A percentile compares a stretch with the other conserved stretches of the same genome.
These are phyloP conservation scores for Pisolithus albus DNA, from an alignment of 768 basidiomycete genomes.

Conservation along the genomic window DNA sequence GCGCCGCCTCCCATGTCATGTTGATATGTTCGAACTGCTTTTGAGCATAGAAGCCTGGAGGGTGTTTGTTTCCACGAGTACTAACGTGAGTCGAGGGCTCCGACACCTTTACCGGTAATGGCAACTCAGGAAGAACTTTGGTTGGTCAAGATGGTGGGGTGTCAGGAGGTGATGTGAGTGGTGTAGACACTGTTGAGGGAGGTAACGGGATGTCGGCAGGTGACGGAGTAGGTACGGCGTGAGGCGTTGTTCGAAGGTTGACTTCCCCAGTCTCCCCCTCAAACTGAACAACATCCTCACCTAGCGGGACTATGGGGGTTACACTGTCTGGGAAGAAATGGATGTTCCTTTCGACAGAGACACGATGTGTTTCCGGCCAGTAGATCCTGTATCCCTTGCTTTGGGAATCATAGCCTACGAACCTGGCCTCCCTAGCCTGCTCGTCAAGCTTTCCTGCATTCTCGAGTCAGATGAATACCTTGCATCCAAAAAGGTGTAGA, in stretches of 20 bases:
- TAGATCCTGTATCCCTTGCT: slow-evolving; percentile 14
- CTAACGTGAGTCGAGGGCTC: too few relatives aligned
- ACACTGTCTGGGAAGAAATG: slow-evolving; percentile 3
- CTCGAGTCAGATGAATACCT: not conserved
- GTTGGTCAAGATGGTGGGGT: too few relatives aligned
- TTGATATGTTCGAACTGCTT: too few relatives aligned
- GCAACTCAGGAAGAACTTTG: too few relatives aligned
- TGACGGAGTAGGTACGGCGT: not conserved
- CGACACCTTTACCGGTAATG: too few relatives aligned
- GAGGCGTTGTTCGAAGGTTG: not conserved
- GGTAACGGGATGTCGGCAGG: too few relatives aligned
- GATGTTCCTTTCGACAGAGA: slow-evolving; percentile 13
- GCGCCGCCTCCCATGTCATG: too few relatives aligned
- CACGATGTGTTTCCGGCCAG: slow-evolving; percentile 10
- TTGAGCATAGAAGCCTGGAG: too few relatives aligned
- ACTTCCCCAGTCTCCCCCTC: slow-evolving; percentile 7
- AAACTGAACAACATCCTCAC: slow-evolving; percentile 5
- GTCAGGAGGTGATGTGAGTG: too few relatives aligned
- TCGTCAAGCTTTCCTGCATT: slow-evolving; percentile 9
- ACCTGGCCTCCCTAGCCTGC: slow-evolving; percentile 5
- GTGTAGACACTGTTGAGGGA: too few relatives aligned
- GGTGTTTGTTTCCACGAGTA: too few relatives aligned
- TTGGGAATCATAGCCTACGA: slow-evolving; percentile 8
- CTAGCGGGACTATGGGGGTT: not conserved
- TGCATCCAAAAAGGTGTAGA: not conserved